Conservation (phyloP, 371 early-diverging fungal genomes). For the Rhizopus arrhizus region DNA sequence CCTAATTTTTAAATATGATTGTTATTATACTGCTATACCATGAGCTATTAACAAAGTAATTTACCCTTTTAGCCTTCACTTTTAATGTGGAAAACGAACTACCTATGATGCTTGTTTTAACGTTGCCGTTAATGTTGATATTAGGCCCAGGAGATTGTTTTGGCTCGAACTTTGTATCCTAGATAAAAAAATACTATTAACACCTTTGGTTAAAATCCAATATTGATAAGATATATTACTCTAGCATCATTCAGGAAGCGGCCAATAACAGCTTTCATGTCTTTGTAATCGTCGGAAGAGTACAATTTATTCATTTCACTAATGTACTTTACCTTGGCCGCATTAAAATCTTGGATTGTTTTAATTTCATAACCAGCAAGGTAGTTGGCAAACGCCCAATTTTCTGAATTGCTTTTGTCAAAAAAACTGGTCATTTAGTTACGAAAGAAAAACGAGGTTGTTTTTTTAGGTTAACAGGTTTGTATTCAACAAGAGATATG, state of each 20-base stretch:
- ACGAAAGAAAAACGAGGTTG: no score
- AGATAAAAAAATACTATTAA: not conserved
- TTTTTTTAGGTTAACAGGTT: no score
- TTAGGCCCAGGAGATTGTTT: not conserved
- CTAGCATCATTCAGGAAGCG: conserved; percentile 1
- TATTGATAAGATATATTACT: conserved; percentile 7
- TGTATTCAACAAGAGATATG: no score
- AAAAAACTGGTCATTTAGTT: not conserved
- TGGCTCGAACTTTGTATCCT: conserved; percentile 5
- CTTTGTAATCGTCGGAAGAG: not conserved
- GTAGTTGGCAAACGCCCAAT: not conserved
- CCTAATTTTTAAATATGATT: not conserved
- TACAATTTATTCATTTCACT: conserved; percentile 4
- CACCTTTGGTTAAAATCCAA: not conserved
- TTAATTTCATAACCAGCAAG: not conserved
- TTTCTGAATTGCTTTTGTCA: not conserved
- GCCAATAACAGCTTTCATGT: not conserved
- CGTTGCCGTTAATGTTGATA: conserved; percentile 8
- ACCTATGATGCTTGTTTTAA: not conserved
- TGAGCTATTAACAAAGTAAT: conserved; percentile 1
- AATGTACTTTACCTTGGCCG: not conserved
- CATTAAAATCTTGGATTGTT: not conserved
- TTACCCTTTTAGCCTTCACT: conserved; percentile 3
- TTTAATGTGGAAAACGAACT: conserved; percentile 2
- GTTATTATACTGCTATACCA: no score